A percentile compares a stretch with the other conserved stretches of the same genome.
These are phyloP conservation scores for Chlorella sp. DNA, from an alignment of 139 green algal genomes.

Conservation along the genomic window DNA sequence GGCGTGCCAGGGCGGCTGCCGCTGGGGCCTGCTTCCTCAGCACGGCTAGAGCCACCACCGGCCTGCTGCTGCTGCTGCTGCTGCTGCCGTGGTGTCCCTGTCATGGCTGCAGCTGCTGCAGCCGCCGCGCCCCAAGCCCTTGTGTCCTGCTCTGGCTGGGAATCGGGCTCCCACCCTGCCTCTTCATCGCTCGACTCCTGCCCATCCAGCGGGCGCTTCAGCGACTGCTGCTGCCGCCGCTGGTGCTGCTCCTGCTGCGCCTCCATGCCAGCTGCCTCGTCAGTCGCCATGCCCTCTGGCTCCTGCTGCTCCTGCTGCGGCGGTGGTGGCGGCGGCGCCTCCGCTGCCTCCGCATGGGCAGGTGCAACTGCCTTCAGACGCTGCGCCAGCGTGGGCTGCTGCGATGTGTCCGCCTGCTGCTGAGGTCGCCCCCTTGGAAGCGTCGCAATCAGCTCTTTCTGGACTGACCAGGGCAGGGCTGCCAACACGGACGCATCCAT, in stretches of 20 bases:
- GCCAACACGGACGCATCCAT: conserved; percentile 51
- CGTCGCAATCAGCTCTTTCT: conserved; percentile 36
- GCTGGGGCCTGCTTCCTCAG: neutral
- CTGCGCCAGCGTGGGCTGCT: too few relatives aligned
- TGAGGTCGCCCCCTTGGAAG: neutral
- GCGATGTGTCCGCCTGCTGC: neutral
- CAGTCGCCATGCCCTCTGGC: neutral
- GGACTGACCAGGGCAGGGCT: conserved; percentile 42
- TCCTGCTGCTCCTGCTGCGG: neutral
- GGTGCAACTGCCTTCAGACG: too few relatives aligned
- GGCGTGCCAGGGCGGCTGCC: neutral
- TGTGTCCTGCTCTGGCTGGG: too few relatives aligned
- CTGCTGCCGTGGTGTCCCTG: neutral
- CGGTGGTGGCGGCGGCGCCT: neutral
- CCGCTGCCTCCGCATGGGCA: neutral
- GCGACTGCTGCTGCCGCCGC: conserved; percentile 5
- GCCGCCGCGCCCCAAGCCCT: too few relatives aligned
- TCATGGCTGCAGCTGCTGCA: conserved; percentile 7
- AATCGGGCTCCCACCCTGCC: too few relatives aligned
- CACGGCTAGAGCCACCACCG: neutral
- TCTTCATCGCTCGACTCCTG: too few relatives aligned
- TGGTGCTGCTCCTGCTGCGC: neutral
- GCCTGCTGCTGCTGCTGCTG: conserved; percentile 5
- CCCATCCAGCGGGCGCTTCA: too few relatives aligned
- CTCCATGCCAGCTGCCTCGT: too few relatives aligned